Percentiles rank a stretch among this genome's conserved stretches.
Conservation (phyloP, 1,139 yeast genomes). For the Candida tropicalis region DNA sequence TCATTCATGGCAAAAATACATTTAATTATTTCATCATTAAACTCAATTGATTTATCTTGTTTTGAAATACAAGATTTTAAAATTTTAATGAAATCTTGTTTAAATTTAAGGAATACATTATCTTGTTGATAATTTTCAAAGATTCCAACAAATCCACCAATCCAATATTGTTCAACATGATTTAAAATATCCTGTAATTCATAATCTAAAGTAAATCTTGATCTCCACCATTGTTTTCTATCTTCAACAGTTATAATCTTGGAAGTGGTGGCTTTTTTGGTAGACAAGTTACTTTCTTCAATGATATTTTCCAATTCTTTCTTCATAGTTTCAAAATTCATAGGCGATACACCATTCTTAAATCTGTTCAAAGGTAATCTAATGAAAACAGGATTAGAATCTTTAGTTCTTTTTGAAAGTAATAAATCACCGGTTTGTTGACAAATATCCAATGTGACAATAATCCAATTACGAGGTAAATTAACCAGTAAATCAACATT, state of each 20-base stretch:
- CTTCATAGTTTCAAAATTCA: slow-evolving; percentile 51
- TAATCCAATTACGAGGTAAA: slow-evolving; percentile 57
- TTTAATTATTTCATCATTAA: slow-evolving; percentile 54
- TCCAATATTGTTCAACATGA: slow-evolving; percentile 67
- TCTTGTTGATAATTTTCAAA: slow-evolving; percentile 41
- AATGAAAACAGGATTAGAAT: slow-evolving; percentile 47
- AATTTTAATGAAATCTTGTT: slow-evolving; percentile 33
- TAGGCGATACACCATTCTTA: slow-evolving; percentile 41
- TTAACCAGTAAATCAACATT: slow-evolving; percentile 20
- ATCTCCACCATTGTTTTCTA: slow-evolving; percentile 77
- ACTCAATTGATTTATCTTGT: slow-evolving; percentile 26
- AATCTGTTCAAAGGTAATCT: slow-evolving; percentile 64
- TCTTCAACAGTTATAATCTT: slow-evolving; percentile 59
- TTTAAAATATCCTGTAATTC: slow-evolving; percentile 55
- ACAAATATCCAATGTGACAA: slow-evolving; percentile 67
- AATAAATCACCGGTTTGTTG: slow-evolving; percentile 58
- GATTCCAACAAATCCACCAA: slow-evolving; percentile 77
- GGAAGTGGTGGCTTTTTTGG: slow-evolving; percentile 54
- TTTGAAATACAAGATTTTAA: slow-evolving; percentile 39
- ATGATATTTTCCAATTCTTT: slow-evolving; percentile 54
- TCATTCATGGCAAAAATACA: slow-evolving; percentile 52
- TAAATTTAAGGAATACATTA: slow-evolving; percentile 37
- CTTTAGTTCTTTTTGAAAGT: slow-evolving; percentile 46
- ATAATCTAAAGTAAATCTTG: slow-evolving; percentile 63
- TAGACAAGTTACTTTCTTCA: slow-evolving; percentile 59